Base-by-base conservation (phyloP, 2,329 filamentous ascomycete species). In the Rhinocladiella similis region DNA sequence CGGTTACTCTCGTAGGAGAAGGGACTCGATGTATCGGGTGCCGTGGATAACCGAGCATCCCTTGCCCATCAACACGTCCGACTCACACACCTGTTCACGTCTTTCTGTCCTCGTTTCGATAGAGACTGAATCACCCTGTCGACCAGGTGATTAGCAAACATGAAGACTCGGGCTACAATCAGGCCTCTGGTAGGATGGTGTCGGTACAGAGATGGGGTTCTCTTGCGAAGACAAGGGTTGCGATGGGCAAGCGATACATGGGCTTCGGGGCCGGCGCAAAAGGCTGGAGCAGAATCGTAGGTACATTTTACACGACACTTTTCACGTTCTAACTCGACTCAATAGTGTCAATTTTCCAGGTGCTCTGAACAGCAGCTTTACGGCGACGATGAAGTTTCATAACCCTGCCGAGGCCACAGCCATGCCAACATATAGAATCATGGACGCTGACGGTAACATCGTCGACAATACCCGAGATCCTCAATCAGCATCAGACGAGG, bases 351-450 rank as follows among this genome's bases (percentile, higher is more conserved):
- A 84, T 53, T 99, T 99, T 65, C 94, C 94, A 0, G 94, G 94
- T n/a, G 94, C 94, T 1, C 80, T 97, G 50, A 93, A 97, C 72
- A 96, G 91, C 71, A 90, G 90, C 61, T 99, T 99, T 74, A 96
- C 90, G 3, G 87, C 83, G 63, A 79, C 81, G 0, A 86, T 97
- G 73, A 79, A 82, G 39, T 97, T 96, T 73, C 83, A 90, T 53
- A 83, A 84, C 48, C 89, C 92, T 0, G 82, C 86, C 39, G 83
- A 86, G 50, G 83, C 87, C 66, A 79, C 85, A 33, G 87, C 91
- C 4, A 88, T 99, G 69, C 85, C 92, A 22, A 97, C 94, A 3
- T 99, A 95, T 77, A 88, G 94, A 47, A 86, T 93, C 22, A 87
- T 99, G 69, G 89, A 96, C 72, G 91, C 95, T 65, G 86, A 97